Evolutionary conservation across 23 red algal genomes (phyloP), one percentile per base, ranked within the genome.

Genomic region (Cyanidium caldarium): DNA sequence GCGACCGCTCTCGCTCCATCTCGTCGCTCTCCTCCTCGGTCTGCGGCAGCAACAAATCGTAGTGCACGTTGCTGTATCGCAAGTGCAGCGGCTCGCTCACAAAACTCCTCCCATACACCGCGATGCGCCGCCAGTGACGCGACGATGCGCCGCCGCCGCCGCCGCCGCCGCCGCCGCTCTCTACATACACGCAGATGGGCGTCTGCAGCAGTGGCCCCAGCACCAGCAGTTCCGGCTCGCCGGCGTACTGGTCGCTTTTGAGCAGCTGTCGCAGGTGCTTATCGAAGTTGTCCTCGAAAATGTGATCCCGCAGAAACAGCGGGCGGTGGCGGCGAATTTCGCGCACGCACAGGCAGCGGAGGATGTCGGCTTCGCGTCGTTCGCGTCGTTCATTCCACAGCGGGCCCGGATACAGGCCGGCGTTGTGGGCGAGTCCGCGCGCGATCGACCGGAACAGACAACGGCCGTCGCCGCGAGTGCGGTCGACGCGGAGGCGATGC

Each of bases 371-470:
- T 61, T 75, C 42, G 58, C 33, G 5, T 36, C 70, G 70, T 75
- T 61, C 38, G 30, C 70, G 58, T 75, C 70, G 1, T 35, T 61
- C 42, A 35, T 34, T 46, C 58, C 70, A 38, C 39, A 23, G 1
- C 35, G 70, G 17, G 28, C 70, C 46, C 31, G 37, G 33, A 46
- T 42, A 3, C 2, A 56, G 33, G 20, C 70, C 70, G 1, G 46
- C 70, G 35, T 75, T 35, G 1, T 26, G 21, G 2, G 70, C 70
- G 2, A 75, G 35, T 31, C 70, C 46, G 12, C 58, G 46, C 38
- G 41, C 70, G 38, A 75, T 30, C 35, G 70, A 56, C 30, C 70
- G 70, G 70, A 86, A 98, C 1, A 98, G 72, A 67, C 92, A 98
- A 39, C 70, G 70, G 2, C 70, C 70, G 35, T 75, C 70, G 1